A percentile compares a stretch with the other conserved stretches of the same genome.
These are phyloP conservation scores for Boletus chippewaensis DNA, from an alignment of 1,284 basidiomycete genomes.

Conservation along the genomic window DNA sequence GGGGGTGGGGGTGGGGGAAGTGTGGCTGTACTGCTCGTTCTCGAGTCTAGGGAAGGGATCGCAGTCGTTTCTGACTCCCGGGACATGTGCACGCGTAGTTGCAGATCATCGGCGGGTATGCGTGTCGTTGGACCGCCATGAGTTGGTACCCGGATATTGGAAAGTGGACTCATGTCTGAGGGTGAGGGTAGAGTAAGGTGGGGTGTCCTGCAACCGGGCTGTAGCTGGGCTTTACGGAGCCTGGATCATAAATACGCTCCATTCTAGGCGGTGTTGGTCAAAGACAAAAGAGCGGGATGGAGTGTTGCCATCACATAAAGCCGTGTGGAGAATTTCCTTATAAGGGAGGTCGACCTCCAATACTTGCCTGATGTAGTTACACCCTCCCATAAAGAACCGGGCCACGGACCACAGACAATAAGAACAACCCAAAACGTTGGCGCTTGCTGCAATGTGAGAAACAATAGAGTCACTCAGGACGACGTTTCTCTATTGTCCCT, in stretches of 20 bases:
- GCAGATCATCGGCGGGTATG: slow-evolving; percentile 16
- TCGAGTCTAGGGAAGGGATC: slow-evolving; percentile 13
- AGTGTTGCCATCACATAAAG: background rate
- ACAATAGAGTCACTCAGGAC: slow-evolving; percentile 4
- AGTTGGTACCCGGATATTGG: slow-evolving; percentile 6
- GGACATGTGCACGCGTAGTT: slow-evolving; percentile 21
- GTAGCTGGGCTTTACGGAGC: background rate
- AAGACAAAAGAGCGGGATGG: slow-evolving; percentile 24
- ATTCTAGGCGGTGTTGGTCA: slow-evolving; percentile 15
- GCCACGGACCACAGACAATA: slow-evolving; percentile 22
- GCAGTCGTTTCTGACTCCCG: slow-evolving; percentile 22
- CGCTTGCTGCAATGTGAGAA: slow-evolving; percentile 8
- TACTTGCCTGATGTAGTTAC: slow-evolving; percentile 3
- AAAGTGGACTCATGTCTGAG: slow-evolving; percentile 14
- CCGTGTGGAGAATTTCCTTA: background rate
- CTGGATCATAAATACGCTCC: slow-evolving; percentile 24
- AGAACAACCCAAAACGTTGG: slow-evolving; percentile 13
- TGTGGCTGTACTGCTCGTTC: slow-evolving; percentile 19
- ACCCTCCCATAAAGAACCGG: background rate
- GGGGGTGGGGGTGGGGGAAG: slow-evolving; percentile 22
- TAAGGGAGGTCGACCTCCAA: slow-evolving; percentile 11
- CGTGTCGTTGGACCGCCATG: slow-evolving; percentile 2
- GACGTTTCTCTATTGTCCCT: slow-evolving; percentile 22
- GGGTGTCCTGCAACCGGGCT: slow-evolving; percentile 15
- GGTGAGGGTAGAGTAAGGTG: slow-evolving; percentile 2